phyloP scores from a whole-genome alignment of 768 basidiomycete species.

The Mycena amicta region DNA sequence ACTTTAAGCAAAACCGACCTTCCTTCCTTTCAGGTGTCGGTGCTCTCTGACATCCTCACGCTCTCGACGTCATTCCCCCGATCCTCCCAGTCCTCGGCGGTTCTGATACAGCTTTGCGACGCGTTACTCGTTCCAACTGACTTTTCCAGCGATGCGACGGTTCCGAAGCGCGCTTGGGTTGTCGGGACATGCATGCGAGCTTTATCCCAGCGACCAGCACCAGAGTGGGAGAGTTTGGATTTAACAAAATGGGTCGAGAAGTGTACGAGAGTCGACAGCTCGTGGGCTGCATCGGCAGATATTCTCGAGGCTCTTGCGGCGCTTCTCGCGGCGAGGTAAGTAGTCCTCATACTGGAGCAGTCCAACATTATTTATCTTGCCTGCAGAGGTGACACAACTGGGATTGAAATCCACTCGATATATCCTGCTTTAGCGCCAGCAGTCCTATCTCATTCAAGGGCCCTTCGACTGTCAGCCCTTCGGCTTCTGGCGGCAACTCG shows the following conservation, averaged over 20 bases:
- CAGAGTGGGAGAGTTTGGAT: slow-evolving; percentile 56
- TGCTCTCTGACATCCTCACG: slow-evolving; percentile 57
- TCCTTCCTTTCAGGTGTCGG: slow-evolving; percentile 40
- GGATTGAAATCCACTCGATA: slow-evolving; percentile 46
- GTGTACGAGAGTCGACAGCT: slow-evolving; percentile 33
- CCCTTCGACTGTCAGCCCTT: slow-evolving; percentile 65
- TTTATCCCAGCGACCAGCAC: slow-evolving; percentile 44
- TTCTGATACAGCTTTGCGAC: slow-evolving; percentile 50
- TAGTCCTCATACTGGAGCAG: slow-evolving; percentile 6
- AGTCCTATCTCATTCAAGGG: slow-evolving; percentile 73
- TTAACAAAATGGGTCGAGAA: slow-evolving; percentile 49
- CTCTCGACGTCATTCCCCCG: slow-evolving; percentile 55
- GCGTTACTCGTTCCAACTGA: slow-evolving; percentile 36
- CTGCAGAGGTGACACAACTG: slow-evolving; percentile 23
- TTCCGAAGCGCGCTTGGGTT: slow-evolving; percentile 53
- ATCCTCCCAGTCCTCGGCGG: slow-evolving; percentile 35
- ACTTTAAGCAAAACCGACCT: background rate
- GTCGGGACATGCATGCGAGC: slow-evolving; percentile 61
- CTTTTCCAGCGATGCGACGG: slow-evolving; percentile 28
- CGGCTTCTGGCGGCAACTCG: slow-evolving; percentile 60
- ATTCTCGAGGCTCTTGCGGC: slow-evolving; percentile 58
- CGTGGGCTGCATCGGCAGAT: slow-evolving; percentile 62
- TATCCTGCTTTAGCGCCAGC: slow-evolving; percentile 55
- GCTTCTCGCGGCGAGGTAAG: slow-evolving; percentile 51
- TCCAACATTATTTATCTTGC: slow-evolving; percentile 8